Evolutionary conservation across 768 basidiomycete genomes (phyloP), one percentile per base, ranked within the genome.

Genomic region (Kwoniella europaea): DNA sequence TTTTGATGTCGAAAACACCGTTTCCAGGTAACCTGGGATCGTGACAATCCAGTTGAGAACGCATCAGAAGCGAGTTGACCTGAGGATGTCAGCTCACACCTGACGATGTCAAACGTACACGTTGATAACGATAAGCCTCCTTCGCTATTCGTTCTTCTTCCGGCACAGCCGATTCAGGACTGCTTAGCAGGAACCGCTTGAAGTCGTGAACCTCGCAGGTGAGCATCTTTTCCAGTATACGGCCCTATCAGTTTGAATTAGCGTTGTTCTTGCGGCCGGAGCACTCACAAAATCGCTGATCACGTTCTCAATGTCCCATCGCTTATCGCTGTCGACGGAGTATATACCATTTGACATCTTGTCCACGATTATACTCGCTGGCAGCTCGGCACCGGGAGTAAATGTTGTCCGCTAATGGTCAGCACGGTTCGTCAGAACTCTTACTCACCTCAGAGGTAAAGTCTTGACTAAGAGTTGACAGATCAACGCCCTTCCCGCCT

Each of bases 1-100:
- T 98, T 84, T 99, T 99, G 84, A 98, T 90, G 80, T 99, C 96
- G 76, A 99, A 99, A 0, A 95, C 90, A 35, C 93, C 94, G 0
- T 90, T 90, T 0, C 94, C 94, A 4, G 95, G 95, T 41, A 98
- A 85, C 54, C 91, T 87, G 13, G 84, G 75, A 77, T 98, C 92
- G 1, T 89, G 85, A 74, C 94, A 93, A 79, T 99, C 96, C 6
- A 99, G 87, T 81, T 99, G 96, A 0, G 95, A 96, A 15, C 96
- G 91, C 91, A 98, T 94, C 27, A 98, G 85, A 72, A 97, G 90
- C 24, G 65, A 67, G 20, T 55, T 55, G 42, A 67, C 24, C 63
- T 64, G 63, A 43, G 15, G 12, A 16, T 12, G 24, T 61, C 42
- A 64, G 63, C 63, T 6, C 46, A 12, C 9, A 7, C 41, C 35